A percentile compares a stretch with the other conserved stretches of the same genome.
Conservation (phyloP, 2,329 filamentous ascomycete species). For the Talaromyces albobiverticillius region DNA sequence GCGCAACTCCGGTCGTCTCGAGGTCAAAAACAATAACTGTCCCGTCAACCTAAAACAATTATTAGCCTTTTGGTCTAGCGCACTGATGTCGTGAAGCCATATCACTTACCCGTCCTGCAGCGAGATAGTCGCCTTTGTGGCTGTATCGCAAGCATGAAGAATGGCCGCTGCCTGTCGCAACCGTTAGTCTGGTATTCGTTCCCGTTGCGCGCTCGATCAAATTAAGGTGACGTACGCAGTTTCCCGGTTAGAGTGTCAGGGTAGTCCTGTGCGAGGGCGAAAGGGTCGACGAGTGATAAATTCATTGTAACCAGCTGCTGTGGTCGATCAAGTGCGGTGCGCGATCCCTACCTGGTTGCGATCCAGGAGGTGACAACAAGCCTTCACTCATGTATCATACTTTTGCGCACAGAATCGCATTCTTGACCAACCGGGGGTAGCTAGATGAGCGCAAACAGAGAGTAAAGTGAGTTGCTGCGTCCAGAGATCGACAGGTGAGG, state of each 20-base stretch:
- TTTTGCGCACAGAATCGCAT: not conserved
- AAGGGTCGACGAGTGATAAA: constrained; percentile 68
- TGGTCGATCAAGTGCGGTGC: not conserved
- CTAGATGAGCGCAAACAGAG: not conserved
- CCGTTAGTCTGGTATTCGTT: constrained; percentile 16
- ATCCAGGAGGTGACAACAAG: constrained; percentile 20
- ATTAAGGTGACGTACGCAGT: constrained; percentile 58
- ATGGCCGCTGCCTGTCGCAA: constrained; percentile 56
- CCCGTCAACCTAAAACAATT: constrained; percentile 64
- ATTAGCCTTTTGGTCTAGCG: constrained; percentile 7
- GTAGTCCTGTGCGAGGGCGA: constrained; percentile 74
- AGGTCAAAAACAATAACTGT: constrained; percentile 95
- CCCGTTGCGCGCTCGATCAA: constrained; percentile 35
- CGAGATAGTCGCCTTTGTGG: constrained; percentile 88
- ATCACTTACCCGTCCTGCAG: constrained; percentile 72
- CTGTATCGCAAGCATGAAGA: constrained; percentile 78
- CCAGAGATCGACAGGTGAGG: too few species aligned
- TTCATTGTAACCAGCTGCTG: constrained; percentile 61
- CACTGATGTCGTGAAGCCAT: not conserved
- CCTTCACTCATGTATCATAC: constrained; percentile 9
- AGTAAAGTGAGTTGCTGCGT: not conserved
- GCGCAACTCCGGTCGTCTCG: constrained; percentile 93
- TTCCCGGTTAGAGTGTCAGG: constrained; percentile 86
- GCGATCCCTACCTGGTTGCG: constrained; percentile 13
- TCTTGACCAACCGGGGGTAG: not conserved